These are phyloP conservation scores for Penicillium janthinellum DNA, from an alignment of 2,329 filamentous ascomycete species.

Conservation along the genomic window DNA sequence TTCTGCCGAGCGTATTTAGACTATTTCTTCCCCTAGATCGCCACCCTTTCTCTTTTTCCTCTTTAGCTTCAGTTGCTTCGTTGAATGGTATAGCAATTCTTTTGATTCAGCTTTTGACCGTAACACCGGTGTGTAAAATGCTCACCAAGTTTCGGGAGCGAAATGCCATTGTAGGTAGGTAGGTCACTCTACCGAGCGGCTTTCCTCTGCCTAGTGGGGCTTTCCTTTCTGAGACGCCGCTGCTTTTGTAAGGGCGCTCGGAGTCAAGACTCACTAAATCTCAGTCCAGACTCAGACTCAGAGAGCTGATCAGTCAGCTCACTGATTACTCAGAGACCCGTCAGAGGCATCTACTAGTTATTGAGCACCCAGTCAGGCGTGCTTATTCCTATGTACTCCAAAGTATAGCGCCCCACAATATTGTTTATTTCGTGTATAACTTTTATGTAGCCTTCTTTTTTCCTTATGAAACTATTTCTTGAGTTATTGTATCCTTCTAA, in stretches of 20 bases:
- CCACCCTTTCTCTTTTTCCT: too few relatives aligned
- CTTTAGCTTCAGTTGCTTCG: too few relatives aligned
- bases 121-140: too few relatives aligned
- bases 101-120: too few relatives aligned
- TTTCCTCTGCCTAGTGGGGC: conserved; percentile 7
- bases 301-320: conserved; percentile 5
- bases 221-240: conserved; percentile 7
- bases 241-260: conserved; percentile 7
- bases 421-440: conserved; percentile 15
- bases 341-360: conserved; percentile 13
- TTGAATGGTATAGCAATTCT: too few relatives aligned
- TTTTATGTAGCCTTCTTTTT: conserved; percentile 14
- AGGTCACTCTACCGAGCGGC: conserved; percentile 5
- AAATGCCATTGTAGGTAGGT: not conserved
- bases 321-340: conserved; percentile 13
- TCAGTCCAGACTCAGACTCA: not conserved
- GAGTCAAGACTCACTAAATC: conserved; percentile 2
- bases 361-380: conserved; percentile 15
- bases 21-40: too few relatives aligned
- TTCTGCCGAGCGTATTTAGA: too few relatives aligned
- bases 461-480: conserved; percentile 3
- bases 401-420: conserved; percentile 16
- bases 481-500: not conserved
- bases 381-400: conserved; percentile 10
- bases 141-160: too few relatives aligned